Percentiles rank a stretch among this genome's conserved stretches.
Conservation (phyloP, 2,329 filamentous ascomycete species). For the Talaromyces sp. region DNA sequence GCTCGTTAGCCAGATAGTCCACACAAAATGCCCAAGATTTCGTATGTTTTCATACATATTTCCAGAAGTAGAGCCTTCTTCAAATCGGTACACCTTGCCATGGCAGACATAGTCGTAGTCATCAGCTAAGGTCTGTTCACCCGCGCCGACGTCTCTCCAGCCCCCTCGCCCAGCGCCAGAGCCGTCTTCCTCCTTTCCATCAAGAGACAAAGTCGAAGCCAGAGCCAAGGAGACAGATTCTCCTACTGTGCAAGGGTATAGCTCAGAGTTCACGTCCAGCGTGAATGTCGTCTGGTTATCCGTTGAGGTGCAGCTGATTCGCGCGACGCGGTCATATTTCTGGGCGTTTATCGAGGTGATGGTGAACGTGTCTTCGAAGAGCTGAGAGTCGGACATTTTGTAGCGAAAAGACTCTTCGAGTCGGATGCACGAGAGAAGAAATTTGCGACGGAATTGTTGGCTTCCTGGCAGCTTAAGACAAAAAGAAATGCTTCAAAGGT, state of each 20-base stretch:
- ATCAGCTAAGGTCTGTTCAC: constrained; percentile 50
- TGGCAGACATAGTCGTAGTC: constrained; percentile 49
- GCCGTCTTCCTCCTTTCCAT: constrained; percentile 77
- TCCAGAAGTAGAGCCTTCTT: constrained; percentile 58
- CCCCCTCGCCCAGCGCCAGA: constrained; percentile 51
- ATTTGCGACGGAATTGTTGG: neutral
- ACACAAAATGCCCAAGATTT: no score
- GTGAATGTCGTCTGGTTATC: constrained; percentile 71
- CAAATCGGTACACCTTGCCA: constrained; percentile 48
- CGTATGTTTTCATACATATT: constrained; percentile 63
- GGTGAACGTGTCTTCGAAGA: constrained; percentile 89
- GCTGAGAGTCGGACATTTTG: constrained; percentile 72
- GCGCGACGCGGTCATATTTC: constrained; percentile 94
- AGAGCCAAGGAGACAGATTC: constrained; percentile 77
- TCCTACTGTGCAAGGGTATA: constrained; percentile 70
- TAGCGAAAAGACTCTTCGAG: constrained; percentile 25
- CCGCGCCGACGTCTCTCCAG: constrained; percentile 68
- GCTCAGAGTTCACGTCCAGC: constrained; percentile 89
- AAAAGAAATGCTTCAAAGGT: neutral
- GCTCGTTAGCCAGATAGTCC: constrained; percentile 18
- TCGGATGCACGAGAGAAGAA: neutral
- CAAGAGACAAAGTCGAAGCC: constrained; percentile 77
- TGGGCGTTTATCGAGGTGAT: constrained; percentile 71
- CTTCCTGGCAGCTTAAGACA: neutral
- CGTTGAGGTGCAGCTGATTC: constrained; percentile 68